Evolutionary conservation across 2,329 filamentous ascomycete species (phyloP).

Genomic region (Fusarium sp.): DNA sequence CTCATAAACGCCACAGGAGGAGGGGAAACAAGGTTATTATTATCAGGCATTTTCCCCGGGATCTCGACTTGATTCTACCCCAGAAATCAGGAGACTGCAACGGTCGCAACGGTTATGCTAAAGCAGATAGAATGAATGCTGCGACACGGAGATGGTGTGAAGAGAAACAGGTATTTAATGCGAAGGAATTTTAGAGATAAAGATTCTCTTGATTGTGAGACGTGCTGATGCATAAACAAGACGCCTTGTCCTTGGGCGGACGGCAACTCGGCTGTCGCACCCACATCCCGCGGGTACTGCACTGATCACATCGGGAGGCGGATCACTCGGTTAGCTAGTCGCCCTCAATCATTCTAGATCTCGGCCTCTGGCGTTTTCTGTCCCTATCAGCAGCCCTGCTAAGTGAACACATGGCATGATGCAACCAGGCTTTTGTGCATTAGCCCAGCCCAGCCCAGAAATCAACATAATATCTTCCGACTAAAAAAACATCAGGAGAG

Average conservation of each 20-base stretch:
- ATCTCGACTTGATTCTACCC: neutral
- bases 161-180: neutral
- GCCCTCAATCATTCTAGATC: neutral
- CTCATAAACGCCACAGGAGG: neutral
- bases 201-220: neutral
- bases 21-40: neutral
- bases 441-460: neutral
- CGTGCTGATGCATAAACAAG: neutral
- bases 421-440: neutral
- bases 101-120: neutral
- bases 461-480: neutral
- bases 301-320: neutral
- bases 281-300: neutral
- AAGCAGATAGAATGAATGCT: neutral
- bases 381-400: neutral
- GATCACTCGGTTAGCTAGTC: neutral
- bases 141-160: neutral
- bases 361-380: neutral
- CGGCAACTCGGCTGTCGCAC: neutral
- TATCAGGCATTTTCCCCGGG: neutral
- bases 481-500: neutral
- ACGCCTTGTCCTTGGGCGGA: neutral
- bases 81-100: neutral
- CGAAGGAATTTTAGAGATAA: neutral
- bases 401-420: neutral